Percentiles rank a stretch among this genome's conserved stretches.
Evolutionary conservation across 306 rosid genomes (phyloP).

Genomic region (Nissolia schottii): DNA sequence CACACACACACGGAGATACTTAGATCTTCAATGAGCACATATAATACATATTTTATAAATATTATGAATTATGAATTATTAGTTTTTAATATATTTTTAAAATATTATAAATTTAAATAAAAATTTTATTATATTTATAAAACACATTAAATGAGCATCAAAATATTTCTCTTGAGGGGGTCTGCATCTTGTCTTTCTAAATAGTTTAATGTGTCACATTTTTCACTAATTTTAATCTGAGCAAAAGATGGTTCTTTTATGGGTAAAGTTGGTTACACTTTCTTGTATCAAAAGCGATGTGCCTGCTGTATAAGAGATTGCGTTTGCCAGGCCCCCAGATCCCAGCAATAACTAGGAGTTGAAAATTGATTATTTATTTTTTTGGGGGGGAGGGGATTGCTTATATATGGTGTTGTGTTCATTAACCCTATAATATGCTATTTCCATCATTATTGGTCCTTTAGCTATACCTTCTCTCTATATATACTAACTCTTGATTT

Average conservation of each 20-base stretch:
- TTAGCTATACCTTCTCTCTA: neutral
- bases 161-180: too few relatives aligned
- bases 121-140: too few relatives aligned
- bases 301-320: slow-evolving; percentile 14
- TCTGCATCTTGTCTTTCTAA: slow-evolving; percentile 10
- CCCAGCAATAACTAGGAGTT: neutral
- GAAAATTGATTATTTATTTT: slow-evolving; percentile 13
- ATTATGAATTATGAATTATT: too few relatives aligned
- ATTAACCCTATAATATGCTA: neutral
- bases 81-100: too few relatives aligned
- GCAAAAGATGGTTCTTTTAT: slow-evolving; percentile 10
- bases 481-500: too few relatives aligned
- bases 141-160: too few relatives aligned
- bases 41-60: too few relatives aligned
- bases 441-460: neutral
- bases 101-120: too few relatives aligned
- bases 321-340: slow-evolving; percentile 10
- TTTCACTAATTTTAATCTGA: neutral
- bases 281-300: slow-evolving; percentile 29
- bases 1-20: too few relatives aligned
- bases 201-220: slow-evolving; percentile 8
- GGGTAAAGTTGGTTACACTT: slow-evolving; percentile 19
- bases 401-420: neutral
- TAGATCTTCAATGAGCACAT: too few relatives aligned
- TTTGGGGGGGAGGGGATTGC: neutral